Evolutionary conservation across 2,329 filamentous ascomycete species (phyloP).

Genomic region (Penicillium sumatraense): DNA sequence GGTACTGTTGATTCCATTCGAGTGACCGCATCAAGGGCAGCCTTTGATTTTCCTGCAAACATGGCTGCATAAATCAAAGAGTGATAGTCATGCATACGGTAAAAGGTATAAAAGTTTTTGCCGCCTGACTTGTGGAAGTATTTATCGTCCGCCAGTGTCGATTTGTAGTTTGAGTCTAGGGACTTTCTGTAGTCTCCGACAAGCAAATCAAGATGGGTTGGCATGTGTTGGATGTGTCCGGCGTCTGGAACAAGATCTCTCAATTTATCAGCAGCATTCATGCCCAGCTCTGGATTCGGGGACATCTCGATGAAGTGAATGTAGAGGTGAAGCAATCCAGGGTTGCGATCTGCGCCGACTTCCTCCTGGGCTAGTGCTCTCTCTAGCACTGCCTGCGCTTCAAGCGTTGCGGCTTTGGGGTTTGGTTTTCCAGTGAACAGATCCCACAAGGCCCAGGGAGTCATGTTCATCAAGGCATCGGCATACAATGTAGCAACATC

Average conservation of each 20-base stretch:
- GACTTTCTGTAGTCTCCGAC: slow-evolving; percentile 71
- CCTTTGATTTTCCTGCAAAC: slow-evolving; percentile 67
- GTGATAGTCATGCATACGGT: slow-evolving; percentile 73
- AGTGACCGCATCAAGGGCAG: slow-evolving; percentile 63
- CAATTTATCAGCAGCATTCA: slow-evolving; percentile 66
- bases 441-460: slow-evolving; percentile 68
- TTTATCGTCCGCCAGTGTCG: slow-evolving; percentile 68
- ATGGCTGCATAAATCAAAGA: slow-evolving; percentile 76
- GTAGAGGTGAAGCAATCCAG: slow-evolving; percentile 73
- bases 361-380: slow-evolving; percentile 52
- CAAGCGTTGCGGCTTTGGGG: slow-evolving; percentile 58
- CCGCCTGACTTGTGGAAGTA: slow-evolving; percentile 63
- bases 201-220: slow-evolving; percentile 73
- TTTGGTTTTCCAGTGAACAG: slow-evolving; percentile 60
- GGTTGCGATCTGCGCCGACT: slow-evolving; percentile 58
- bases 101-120: slow-evolving; percentile 72
- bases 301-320: slow-evolving; percentile 81
- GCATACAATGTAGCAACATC: slow-evolving; percentile 66
- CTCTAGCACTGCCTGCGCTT: slow-evolving; percentile 63
- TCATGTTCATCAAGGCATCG: slow-evolving; percentile 68
- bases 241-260: slow-evolving; percentile 67
- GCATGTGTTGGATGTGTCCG: slow-evolving; percentile 75
- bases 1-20: slow-evolving; percentile 65
- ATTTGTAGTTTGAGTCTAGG: slow-evolving; percentile 67
- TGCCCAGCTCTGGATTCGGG: slow-evolving; percentile 62